Evolutionary conservation across 495 filamentous ascomycete genomes (phyloP).

Genomic region (Penicillium silybi): DNA sequence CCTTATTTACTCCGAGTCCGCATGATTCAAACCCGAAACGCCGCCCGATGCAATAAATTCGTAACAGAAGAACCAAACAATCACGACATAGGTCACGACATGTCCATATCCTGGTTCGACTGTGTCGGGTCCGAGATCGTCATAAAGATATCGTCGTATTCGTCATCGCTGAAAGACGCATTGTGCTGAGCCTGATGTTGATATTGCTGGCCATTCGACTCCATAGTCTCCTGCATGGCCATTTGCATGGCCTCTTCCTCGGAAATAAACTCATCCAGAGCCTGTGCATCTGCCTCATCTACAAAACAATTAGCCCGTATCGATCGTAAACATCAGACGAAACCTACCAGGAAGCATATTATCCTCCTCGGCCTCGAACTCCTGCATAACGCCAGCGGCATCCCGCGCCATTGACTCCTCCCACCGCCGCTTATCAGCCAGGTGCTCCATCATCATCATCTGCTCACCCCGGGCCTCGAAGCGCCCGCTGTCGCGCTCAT

Average conservation of each 20-base stretch:
- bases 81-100: conserved; percentile 38
- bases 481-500: conserved; percentile 63
- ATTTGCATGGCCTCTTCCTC: conserved; percentile 33
- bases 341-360: conserved; percentile 26
- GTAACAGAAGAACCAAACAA: not conserved
- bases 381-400: conserved; percentile 23
- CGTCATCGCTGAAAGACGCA: conserved; percentile 50
- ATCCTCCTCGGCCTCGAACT: conserved; percentile 36
- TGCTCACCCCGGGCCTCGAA: conserved; percentile 73
- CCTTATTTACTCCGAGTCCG: conserved; percentile 20
- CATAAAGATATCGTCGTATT: conserved; percentile 53
- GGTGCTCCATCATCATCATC: conserved; percentile 49
- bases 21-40: conserved; percentile 4
- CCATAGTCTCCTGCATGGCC: conserved; percentile 9
- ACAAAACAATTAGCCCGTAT: not conserved
- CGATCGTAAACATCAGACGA: not conserved
- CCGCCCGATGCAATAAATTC: conserved; percentile 17
- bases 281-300: conserved; percentile 33
- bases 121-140: conserved; percentile 24
- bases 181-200: conserved; percentile 2
- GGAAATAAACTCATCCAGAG: conserved; percentile 31
- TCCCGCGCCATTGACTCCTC: conserved; percentile 43
- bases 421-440: conserved; percentile 48
- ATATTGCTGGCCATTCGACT: not conserved
- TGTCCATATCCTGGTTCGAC: conserved; percentile 38